These are phyloP conservation scores for Solanum chacoense DNA, from an alignment of 305 asterid genomes.

Conservation along the genomic window DNA sequence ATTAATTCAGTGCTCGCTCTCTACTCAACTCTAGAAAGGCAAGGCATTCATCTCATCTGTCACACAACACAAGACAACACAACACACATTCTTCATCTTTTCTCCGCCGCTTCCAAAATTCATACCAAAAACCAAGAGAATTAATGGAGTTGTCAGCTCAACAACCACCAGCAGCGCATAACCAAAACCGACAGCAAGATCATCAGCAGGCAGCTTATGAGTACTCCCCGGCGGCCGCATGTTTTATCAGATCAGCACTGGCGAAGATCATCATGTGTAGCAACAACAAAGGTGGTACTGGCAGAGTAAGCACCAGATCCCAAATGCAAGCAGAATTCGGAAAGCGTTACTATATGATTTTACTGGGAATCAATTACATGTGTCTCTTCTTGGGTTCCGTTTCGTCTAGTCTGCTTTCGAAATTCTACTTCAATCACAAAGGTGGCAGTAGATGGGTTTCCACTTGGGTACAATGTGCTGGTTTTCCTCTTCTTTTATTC, in stretches of 20 bases:
- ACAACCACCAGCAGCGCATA: background rate
- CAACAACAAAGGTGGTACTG: background rate
- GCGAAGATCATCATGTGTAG: background rate
- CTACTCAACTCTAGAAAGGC: background rate
- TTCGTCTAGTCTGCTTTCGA: slow-evolving; percentile 4
- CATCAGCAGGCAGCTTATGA: background rate
- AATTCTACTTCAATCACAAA: slow-evolving; percentile 7
- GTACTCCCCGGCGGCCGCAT: background rate
- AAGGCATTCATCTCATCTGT: background rate
- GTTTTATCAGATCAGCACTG: background rate
- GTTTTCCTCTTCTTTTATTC: slow-evolving; percentile 5
- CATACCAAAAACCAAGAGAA: background rate
- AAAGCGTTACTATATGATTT: background rate
- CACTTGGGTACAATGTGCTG: slow-evolving; percentile 8
- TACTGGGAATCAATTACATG: slow-evolving; percentile 8
- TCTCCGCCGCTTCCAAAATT: background rate
- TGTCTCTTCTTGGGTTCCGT: slow-evolving; percentile 8
- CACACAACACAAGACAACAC: background rate
- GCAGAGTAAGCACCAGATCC: background rate
- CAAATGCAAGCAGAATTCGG: background rate
- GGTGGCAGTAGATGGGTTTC: slow-evolving; percentile 12
- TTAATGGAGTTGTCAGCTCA: background rate
- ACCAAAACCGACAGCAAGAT: background rate
- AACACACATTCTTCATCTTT: background rate
- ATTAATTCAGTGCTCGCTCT: background rate